Base-by-base conservation (phyloP, 805 yeast species). In the Cephaloascus albidus region DNA sequence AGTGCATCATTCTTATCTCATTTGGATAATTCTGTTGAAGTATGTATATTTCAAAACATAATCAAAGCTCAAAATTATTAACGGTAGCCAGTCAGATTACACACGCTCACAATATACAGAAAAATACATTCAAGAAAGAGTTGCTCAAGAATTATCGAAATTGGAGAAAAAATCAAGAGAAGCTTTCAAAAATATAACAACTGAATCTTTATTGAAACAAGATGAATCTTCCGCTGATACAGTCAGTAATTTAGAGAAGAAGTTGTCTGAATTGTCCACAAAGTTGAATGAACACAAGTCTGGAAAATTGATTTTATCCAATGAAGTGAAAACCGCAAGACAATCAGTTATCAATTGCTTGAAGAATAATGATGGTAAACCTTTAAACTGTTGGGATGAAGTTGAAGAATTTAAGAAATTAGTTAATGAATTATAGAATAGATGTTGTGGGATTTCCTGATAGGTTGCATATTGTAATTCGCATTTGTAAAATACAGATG, bases 361-460 rank as follows among this genome's bases (percentile, higher is more conserved):
- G 52, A 69, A 68, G 47, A 72, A 71, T 37, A 81, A 80, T 56
- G 60, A 70, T 45, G 82, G 78, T 18, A 78, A 70, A 54, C 79
- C 84, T 18, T 70, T 86, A 56, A 79, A 83, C 57, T 86, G 96
- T 57, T 83, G 88, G 81, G 85, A 82, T 33, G 85, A 83, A 53
- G 85, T 85, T 16, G 76, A 81, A 52, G 61, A 68, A 40, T 85
- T 86, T 59, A 83, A 78, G 54, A 69, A 68, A 45, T 57, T 76
- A 45, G 83, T 78, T 15, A 65, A 65, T 46, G 63, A 67, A 45
- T 61, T 73, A 45, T 73, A 60, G 47, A 38, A 10, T n/a, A n/a
- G n/a, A n/a, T n/a, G n/a, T 35, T 6, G 14, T 12, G 27, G 15
- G 17, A 28, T 35, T 8, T 23, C 31, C 19, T 32, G 10, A 32